Evolutionary conservation across 2,329 filamentous ascomycete genomes (phyloP).

Genomic region (Paracoccidioides lutzii): DNA sequence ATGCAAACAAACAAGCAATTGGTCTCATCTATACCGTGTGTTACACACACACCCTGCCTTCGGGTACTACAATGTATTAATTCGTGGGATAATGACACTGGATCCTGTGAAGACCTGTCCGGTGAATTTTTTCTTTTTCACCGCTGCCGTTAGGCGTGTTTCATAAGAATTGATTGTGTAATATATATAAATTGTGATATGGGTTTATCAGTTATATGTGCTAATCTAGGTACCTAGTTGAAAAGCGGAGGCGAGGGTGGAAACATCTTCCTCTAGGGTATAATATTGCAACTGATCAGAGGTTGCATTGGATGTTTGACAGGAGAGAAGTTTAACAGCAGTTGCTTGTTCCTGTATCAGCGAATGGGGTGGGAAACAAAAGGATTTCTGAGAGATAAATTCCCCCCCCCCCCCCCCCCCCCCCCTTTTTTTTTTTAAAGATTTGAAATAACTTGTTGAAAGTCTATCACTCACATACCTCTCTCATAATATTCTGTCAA

Average conservation of each 20-base stretch:
- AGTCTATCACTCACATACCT: not conserved
- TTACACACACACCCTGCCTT: too few relatives aligned
- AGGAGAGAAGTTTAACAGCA: constrained; percentile 54
- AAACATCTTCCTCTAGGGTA: constrained; percentile 46
- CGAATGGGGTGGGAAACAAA: constrained; percentile 26
- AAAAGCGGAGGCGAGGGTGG: constrained; percentile 37
- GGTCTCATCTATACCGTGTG: too few relatives aligned
- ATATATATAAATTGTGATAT: constrained; percentile 52
- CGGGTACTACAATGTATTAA: too few relatives aligned
- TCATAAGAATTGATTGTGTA: constrained; percentile 50
- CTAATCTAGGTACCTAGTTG: constrained; percentile 43
- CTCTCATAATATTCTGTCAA: too few relatives aligned
- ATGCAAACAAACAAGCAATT: too few relatives aligned
- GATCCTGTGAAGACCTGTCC: too few relatives aligned
- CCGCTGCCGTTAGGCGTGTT: constrained; percentile 46
- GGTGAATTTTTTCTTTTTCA: constrained; percentile 36
- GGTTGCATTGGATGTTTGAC: constrained; percentile 55
- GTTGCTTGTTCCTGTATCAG: constrained; percentile 42
- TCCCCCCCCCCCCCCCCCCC: too few relatives aligned
- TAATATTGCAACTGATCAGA: constrained; percentile 46
- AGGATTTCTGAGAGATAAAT: constrained; percentile 51
- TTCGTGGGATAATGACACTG: too few relatives aligned
- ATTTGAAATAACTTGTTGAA: not conserved
- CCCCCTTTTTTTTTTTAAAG: not conserved
- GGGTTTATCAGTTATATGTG: constrained; percentile 53